Conservation (phyloP, 2,329 filamentous ascomycete species). For the Orbilia ellipsospora region DNA sequence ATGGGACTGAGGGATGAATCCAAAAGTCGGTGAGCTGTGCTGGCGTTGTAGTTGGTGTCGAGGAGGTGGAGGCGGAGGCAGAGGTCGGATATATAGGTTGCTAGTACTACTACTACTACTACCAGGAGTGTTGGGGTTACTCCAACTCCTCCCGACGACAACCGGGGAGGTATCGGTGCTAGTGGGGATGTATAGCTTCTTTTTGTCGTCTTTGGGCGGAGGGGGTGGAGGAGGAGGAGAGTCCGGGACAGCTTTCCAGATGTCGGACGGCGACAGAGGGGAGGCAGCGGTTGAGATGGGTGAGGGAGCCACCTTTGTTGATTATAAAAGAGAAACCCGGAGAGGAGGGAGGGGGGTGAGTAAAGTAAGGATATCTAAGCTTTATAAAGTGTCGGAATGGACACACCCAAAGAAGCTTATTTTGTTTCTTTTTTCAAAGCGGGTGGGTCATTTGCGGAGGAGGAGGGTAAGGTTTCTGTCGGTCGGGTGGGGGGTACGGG, state of each 20-base stretch:
- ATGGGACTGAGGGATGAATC: conserved; percentile 43
- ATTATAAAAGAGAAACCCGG: conserved; percentile 4
- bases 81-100: conserved; percentile 32
- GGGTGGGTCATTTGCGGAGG: conserved; percentile 45
- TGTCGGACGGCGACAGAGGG: conserved; percentile 49
- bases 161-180: conserved; percentile 3
- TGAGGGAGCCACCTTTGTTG: conserved; percentile 55
- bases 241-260: conserved; percentile 55
- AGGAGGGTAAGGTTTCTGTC: conserved; percentile 10
- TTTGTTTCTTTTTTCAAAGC: conserved; percentile 6
- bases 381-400: conserved; percentile 19
- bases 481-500: conserved; percentile 51
- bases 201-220: conserved; percentile 49
- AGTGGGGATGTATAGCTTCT: conserved; percentile 16
- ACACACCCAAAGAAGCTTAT: conserved; percentile 20
- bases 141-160: conserved; percentile 34
- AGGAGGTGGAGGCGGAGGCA: conserved; percentile 50
- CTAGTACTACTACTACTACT: conserved; percentile 6
- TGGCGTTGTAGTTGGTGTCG: conserved; percentile 25
- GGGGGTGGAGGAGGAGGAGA: conserved; percentile 51
- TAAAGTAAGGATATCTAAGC: conserved; percentile 15
- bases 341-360: background rate
- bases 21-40: conserved; percentile 22
- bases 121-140: conserved; percentile 24
- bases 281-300: conserved; percentile 53